Evolutionary conservation across 169 alveolate genomes (phyloP), one percentile per base, ranked within the genome.

Genomic region (Plasmodium vivax): DNA sequence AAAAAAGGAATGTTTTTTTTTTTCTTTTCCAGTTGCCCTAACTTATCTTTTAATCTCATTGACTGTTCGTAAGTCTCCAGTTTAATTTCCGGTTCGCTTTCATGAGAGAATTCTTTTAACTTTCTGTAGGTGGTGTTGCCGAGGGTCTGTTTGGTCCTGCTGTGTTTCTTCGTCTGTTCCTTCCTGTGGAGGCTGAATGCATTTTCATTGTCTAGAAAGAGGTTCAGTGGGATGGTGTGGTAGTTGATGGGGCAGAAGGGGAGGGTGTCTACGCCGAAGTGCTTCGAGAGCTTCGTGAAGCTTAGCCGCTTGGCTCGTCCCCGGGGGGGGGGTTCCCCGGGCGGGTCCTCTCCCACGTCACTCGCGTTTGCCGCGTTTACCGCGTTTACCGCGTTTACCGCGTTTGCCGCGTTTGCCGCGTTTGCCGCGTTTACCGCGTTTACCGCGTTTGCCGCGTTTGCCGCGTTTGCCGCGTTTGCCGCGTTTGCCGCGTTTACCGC

Each of bases 1-100:
- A 96, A 92, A 92, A 96, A 96, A 23, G 58, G 41, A 32, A 88
- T 51, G 47, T 88, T 51, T 58, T 88, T 79, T 36, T 88, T 30
- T 19, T 10, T 58, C 79, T 88, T 56, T 34, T 88, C 94, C 7
- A 79, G 41, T 79, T 88, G 56, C n/a, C 30, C 62, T 80, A 88
- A 79, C 34, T 88, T 88, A 14, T 56, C 56, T 88, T 88, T 88
- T 79, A 88, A 62, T 79, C 62, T 88, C 94, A 88, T 88, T 3
- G 94, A 88, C 45, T 88, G 90, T 38, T 88, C 94, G 34, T 88
- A 88, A 1, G 94, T 79, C 34, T 88, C 94, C 9, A 88, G 43
- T 88, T 88, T 88, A 23, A 88, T 62, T 27, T 88, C 94, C 16
- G 90, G 90, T 9, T 62, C 94, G 36, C 62, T 80, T 8, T 88